Conservation (phyloP, 2,329 filamentous ascomycete genomes). For the Exserohilum rostratum region DNA sequence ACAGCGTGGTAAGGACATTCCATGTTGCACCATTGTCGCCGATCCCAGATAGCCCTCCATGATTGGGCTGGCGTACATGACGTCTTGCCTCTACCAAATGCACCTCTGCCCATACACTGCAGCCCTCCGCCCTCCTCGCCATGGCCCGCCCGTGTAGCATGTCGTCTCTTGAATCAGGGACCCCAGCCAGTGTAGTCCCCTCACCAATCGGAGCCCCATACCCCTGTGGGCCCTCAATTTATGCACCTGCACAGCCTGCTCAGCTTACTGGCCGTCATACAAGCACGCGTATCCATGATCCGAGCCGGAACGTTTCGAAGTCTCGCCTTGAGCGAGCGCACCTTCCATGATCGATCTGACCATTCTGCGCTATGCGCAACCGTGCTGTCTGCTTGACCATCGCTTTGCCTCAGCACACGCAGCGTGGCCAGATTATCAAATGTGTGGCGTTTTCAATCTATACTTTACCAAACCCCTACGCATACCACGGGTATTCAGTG, state of each 20-base stretch:
- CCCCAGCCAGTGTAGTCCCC: not conserved
- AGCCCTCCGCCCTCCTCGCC: not conserved
- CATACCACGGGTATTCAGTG: slow-evolving; percentile 2
- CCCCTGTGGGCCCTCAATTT: slow-evolving; percentile 19
- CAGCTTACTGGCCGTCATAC: slow-evolving; percentile 4
- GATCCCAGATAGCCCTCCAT: not conserved
- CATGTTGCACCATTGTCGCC: slow-evolving; percentile 10
- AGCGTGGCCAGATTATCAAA: slow-evolving; percentile 4
- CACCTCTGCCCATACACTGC: not conserved
- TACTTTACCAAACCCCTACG: slow-evolving; percentile 6
- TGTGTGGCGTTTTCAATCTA: slow-evolving; percentile 1
- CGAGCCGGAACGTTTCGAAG: slow-evolving; percentile 11
- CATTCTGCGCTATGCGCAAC: not conserved
- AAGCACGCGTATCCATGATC: not conserved
- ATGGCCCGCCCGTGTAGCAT: slow-evolving; percentile 1
- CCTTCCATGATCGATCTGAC: slow-evolving; percentile 14
- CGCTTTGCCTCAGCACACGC: slow-evolving; percentile 3
- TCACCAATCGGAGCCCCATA: slow-evolving; percentile 8
- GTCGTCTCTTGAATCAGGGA: slow-evolving; percentile 2
- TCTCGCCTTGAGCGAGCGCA: slow-evolving; percentile 1
- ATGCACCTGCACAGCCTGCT: slow-evolving; percentile 12
- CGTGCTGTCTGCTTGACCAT: slow-evolving; percentile 5
- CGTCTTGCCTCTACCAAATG: not conserved
- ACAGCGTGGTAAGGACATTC: not conserved
- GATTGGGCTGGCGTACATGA: not conserved